phyloP scores from a whole-genome alignment of 371 early-diverging fungal genomes.

The Mortierella sp. region DNA sequence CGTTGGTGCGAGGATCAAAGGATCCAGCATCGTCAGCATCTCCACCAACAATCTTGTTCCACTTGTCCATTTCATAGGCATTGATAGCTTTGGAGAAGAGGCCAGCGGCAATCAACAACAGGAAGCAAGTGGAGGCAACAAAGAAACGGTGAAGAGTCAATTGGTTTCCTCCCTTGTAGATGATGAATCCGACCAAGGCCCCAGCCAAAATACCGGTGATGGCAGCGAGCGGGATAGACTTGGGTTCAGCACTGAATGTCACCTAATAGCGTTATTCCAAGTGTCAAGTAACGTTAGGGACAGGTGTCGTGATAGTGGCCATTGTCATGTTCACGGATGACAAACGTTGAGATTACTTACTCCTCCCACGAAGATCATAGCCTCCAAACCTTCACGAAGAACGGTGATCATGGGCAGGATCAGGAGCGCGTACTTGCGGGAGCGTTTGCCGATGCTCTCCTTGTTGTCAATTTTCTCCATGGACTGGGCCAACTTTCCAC shows the following conservation, averaged over 20 bases:
- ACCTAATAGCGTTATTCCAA: conserved; percentile 53
- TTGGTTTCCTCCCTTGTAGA: conserved; percentile 77
- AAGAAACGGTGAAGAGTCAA: conserved; percentile 82
- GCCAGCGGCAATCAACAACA: conserved; percentile 85
- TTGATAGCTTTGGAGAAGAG: conserved; percentile 67
- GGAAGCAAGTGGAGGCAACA: conserved; percentile 70
- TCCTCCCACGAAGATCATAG: conserved; percentile 85
- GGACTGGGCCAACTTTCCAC: conserved; percentile 63
- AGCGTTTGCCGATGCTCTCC: conserved; percentile 62
- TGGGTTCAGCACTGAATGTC: conserved; percentile 69
- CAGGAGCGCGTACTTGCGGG: conserved; percentile 72
- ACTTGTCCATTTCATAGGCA: conserved; percentile 51
- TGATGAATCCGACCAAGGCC: conserved; percentile 70
- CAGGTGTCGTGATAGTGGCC: neutral
- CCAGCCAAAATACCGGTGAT: conserved; percentile 79
- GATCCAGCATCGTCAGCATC: conserved; percentile 60
- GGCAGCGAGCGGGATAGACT: conserved; percentile 83
- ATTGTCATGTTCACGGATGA: neutral
- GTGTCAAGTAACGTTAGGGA: neutral
- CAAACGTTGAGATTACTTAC: conserved; percentile 57
- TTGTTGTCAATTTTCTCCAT: conserved; percentile 56
- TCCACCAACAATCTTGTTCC: conserved; percentile 66
- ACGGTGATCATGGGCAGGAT: conserved; percentile 85
- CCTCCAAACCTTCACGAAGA: conserved; percentile 85
- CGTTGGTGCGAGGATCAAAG: conserved; percentile 59